Evolutionary conservation across 202 grass and related monocot species (phyloP), one percentile per base, ranked within the genome.

Genomic region (Brachypodium distachyon): DNA sequence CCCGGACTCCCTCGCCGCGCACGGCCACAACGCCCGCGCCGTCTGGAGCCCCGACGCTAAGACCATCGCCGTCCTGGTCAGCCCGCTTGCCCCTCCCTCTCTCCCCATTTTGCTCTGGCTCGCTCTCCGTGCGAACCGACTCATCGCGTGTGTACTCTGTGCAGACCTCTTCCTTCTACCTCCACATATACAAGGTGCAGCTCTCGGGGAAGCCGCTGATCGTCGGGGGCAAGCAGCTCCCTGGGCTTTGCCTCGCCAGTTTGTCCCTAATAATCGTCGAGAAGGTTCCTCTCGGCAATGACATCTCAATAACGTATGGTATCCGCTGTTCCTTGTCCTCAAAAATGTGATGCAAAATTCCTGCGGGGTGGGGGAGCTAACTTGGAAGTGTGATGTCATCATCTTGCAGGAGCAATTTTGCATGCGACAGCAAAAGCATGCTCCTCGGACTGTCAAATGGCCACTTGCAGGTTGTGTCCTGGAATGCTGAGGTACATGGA

Each of bases 401-500:
- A 12, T 76, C 31, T 83, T 62, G 41, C 85, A 99, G 92, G 83
- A 90, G 96, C 78, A 99, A 99, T 85, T 93, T 99, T 21, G 96
- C 88, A 4, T 95, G 85, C 55, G 96, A 99, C 70, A 88, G 61
- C 85, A 95, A 95, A 81, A 99, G 85, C 62, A 87, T 92, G 85
- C 87, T 99, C 31, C 68, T 95, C 52, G 96, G 91, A 72, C 89
- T 99, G 67, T 92, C 96, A 72, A 88, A 92, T 72, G 96, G 91
- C 50, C 87, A 90, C 74, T 82, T 95, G 81, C 89, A 90, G 73
- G 85, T 85, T 22, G 32, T 99, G 51, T 99, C 96, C 60, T 99
- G 96, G 96, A 99, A 95, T 69, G 91, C 88, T 42, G 96, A 95
- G 96, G 96, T 99, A 94, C 62, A 74, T 85, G 75, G 69, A 90